A percentile compares a stretch with the other conserved stretches of the same genome.
These are phyloP conservation scores for Hanseniaspora gamundiae DNA, from an alignment of 1,139 yeast species.

Conservation along the genomic window DNA sequence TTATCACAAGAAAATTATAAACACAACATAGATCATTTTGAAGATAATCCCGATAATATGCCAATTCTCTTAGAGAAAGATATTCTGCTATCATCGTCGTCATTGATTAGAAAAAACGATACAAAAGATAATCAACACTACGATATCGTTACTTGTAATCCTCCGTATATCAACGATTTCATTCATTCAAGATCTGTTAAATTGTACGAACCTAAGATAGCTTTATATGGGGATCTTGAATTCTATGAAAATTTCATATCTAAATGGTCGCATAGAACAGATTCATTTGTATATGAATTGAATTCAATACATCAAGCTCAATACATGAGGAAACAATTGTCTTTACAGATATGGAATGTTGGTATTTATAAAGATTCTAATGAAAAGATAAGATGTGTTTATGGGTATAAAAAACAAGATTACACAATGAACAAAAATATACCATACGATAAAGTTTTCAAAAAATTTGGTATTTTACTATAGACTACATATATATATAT, in stretches of 20 bases:
- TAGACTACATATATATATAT: constrained; percentile 1
- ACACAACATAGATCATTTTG: not conserved
- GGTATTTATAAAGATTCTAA: constrained; percentile 25
- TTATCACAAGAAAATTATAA: constrained; percentile 37
- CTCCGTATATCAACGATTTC: constrained; percentile 66
- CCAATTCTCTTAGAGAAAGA: no score
- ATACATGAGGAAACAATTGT: constrained; percentile 12
- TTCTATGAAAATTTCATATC: constrained; percentile 49
- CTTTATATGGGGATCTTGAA: constrained; percentile 64
- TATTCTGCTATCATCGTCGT: no score
- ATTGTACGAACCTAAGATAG: constrained; percentile 60
- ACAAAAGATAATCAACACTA: not conserved
- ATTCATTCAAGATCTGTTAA: constrained; percentile 42
- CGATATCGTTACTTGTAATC: constrained; percentile 66
- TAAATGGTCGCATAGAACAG: constrained; percentile 19
- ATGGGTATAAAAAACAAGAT: constrained; percentile 15
- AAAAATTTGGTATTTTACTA: constrained; percentile 11
- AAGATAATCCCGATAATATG: not conserved
- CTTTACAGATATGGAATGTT: constrained; percentile 16
- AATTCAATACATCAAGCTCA: constrained; percentile 27
- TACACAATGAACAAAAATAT: not conserved
- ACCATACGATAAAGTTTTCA: constrained; percentile 8
- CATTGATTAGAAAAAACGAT: no score
- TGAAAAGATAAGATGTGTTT: constrained; percentile 26
- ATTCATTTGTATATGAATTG: constrained; percentile 33